These are phyloP conservation scores for Leptographium lundbergii DNA, from an alignment of 2,329 filamentous ascomycete genomes.

Conservation along the genomic window DNA sequence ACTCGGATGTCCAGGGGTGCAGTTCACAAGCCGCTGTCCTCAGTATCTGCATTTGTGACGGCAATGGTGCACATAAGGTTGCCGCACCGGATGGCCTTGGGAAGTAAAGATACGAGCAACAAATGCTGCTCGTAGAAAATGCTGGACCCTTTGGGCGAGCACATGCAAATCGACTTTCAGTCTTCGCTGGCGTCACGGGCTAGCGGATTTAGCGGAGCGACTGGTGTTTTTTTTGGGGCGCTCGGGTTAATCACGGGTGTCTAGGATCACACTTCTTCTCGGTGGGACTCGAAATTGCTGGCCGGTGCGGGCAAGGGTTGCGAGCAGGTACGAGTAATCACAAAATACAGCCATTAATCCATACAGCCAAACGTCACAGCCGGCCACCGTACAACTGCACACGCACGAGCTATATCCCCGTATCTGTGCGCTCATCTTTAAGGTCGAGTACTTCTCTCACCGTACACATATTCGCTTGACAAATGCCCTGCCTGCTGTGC, in stretches of 20 bases:
- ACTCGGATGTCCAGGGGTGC: neutral
- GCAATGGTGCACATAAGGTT: neutral
- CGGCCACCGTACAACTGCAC: neutral
- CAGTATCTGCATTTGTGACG: neutral
- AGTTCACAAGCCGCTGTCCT: neutral
- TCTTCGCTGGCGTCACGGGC: slow-evolving; percentile 3
- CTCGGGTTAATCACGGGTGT: slow-evolving; percentile 7
- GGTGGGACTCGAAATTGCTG: slow-evolving; percentile 8
- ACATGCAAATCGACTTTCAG: neutral
- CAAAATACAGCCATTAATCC: neutral
- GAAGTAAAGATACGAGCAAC: neutral
- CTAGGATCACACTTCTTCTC: slow-evolving; percentile 3
- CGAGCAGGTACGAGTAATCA: neutral
- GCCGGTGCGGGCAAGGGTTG: neutral
- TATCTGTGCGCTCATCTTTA: neutral
- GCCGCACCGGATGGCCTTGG: neutral
- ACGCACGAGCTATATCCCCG: neutral
- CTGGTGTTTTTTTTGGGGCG: neutral
- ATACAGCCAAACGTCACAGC: neutral
- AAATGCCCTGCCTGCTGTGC: neutral
- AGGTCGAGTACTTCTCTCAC: too few relatives aligned
- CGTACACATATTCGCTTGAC: too few relatives aligned
- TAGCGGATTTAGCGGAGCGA: neutral
- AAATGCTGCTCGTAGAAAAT: neutral
- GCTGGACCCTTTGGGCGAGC: neutral